These are phyloP conservation scores for Laguncularia racemosa DNA, from an alignment of 345 rosid species.

Conservation along the genomic window DNA sequence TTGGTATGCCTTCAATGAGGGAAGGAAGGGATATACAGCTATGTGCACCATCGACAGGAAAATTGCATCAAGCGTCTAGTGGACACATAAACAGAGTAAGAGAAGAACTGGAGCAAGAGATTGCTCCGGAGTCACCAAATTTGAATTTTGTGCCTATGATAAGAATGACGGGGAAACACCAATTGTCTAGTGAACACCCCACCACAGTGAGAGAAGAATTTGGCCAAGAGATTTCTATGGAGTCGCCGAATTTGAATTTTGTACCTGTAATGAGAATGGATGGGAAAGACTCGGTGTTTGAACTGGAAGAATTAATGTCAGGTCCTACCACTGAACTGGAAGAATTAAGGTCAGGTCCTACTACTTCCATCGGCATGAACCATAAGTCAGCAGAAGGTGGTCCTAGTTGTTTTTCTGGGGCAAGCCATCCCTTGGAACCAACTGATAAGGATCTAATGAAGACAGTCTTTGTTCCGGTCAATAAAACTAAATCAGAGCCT, in stretches of 20 bases:
- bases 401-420: conserved; percentile 65
- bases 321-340: conserved; percentile 34
- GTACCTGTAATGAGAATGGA: conserved; percentile 41
- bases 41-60: conserved; percentile 22
- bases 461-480: conserved; percentile 49
- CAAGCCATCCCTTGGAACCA: conserved; percentile 84
- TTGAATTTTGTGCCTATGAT: neutral
- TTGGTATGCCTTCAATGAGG: conserved; percentile 17
- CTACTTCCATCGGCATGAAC: conserved; percentile 31
- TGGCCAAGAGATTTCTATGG: conserved; percentile 21
- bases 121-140: neutral
- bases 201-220: conserved; percentile 22
- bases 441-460: conserved; percentile 64
- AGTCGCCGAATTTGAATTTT: conserved; percentile 9
- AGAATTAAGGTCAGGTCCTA: conserved; percentile 28
- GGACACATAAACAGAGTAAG: neutral
- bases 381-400: conserved; percentile 60
- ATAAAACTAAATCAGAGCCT: conserved; percentile 50
- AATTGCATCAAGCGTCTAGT: neutral
- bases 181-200: too few species aligned
- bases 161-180: too few species aligned
- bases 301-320: conserved; percentile 29
- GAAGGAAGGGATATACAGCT: conserved; percentile 34
- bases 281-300: conserved; percentile 36
- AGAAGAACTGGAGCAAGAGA: neutral